Base-by-base conservation (phyloP, 2,329 filamentous ascomycete genomes). In the Celoporthe dispersa region DNA sequence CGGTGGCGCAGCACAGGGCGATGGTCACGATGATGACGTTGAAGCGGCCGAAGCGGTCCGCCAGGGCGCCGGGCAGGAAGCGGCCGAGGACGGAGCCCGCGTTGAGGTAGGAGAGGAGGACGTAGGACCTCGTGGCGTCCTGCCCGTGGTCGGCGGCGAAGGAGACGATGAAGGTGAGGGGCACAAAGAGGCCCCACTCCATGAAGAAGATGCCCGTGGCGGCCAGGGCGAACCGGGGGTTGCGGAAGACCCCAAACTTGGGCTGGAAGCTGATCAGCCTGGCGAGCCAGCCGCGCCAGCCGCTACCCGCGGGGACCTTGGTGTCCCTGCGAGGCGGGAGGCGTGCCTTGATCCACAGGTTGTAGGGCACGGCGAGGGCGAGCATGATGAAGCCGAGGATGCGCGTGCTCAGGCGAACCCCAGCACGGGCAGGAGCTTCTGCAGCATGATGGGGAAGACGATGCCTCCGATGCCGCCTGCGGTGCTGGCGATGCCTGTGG, bases 21-120 rank as follows among this genome's bases (percentile, higher is more conserved):
- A 94, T 87, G 0, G 91, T 91, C 25, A 89, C 78, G 62, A 95
- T 87, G 80, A 96, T 91, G 65, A 90, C 88, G 77, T 97, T 97
- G 82, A 93, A 97, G 4, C 93, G 88, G 0, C 94, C 94, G 3
- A 94, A 78, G 64, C 85, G 87, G 77, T 97, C 94, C 0, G 93
- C 91, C 11, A 94, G 81, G 72, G 92, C 85, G 0, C 94, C 93
- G 0, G 94, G 93, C 0, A 94, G 83, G 80, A 89, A 92, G 31
- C 94, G 88, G 3, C 94, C 94, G 9, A 96, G 81, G 66, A 92
- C 89, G 0, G 91, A 93, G 14, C 91, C 92, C 0, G 88, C 92
- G 77, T 96, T 97, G 75, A 97, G 86, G 70, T 96, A 87, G 0
- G 93, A 89, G n/a, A 97, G 84, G 37, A 96, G 84, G 71, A 93